Evolutionary conservation across 2,329 filamentous ascomycete species (phyloP), one percentile per base, ranked within the genome.

Genomic region (Neofusicoccum laricinum): DNA sequence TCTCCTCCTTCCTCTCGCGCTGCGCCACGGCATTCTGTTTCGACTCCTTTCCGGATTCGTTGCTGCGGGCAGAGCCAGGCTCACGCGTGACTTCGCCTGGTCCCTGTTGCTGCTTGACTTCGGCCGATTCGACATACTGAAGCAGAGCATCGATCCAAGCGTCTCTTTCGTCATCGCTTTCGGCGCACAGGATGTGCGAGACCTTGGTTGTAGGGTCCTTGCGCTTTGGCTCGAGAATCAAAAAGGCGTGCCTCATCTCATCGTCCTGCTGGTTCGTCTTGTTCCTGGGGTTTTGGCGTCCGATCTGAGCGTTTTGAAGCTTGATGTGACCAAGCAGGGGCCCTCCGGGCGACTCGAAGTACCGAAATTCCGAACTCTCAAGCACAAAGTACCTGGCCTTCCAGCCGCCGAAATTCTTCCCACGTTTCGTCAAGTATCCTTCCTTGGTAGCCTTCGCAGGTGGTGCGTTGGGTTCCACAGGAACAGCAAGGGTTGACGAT

Each of bases 351-450:
- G 90, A 87, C 77, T 99, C 95, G 71, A 91, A 98, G 75, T 99
- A 99, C 71, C 90, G 93, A 71, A 99, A 80, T 64, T 89, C 83
- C 4, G 89, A 85, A 10, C 88, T 88, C 69, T 91, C 86, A 3
- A 91, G 80, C 14, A 89, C 83, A 71, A 91, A 91, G 71, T 87
- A 90, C 64, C 88, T 81, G 11, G 93, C 93, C 78, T 99, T 99
- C 95, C 95, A 99, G 55, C 95, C 95, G 59, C 95, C 95, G 79
- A 99, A 99, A 72, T 98, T 98, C 82, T 99, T 99, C 55, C 95
- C 95, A 69, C 91, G 87, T 80, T 99, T 99, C 1, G 95, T 98
- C 57, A 99, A 81, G 76, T 98, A 99, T 8, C 95, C 95, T 73
- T 89, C 93, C 72, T 92, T 92, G 65, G 88, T 84, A 8, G 90